Evolutionary conservation across 139 green algal genomes (phyloP).

Genomic region (Klebsormidium nitens): DNA sequence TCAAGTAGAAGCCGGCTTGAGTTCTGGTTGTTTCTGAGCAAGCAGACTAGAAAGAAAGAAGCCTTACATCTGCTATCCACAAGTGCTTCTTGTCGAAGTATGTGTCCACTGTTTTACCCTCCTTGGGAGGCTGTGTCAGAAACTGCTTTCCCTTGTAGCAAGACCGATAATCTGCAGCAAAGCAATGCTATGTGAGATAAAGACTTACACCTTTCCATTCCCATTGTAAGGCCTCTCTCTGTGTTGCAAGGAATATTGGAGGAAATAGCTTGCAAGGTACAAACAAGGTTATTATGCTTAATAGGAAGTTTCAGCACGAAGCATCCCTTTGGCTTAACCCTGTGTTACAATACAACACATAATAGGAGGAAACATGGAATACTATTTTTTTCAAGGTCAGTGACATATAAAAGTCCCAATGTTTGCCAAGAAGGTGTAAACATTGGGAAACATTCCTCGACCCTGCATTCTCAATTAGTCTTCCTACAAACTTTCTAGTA

Average conservation of each 20-base stretch:
- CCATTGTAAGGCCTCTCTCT: background rate
- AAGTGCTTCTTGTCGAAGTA: slow-evolving; percentile 26
- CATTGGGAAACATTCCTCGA: background rate
- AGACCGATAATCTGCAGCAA: background rate
- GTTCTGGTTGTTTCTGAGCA: background rate
- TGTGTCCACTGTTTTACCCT: slow-evolving; percentile 6
- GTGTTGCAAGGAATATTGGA: too few species aligned
- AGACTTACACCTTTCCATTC: background rate
- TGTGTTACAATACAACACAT: too few species aligned
- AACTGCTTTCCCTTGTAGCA: slow-evolving; percentile 20
- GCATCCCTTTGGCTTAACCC: too few species aligned
- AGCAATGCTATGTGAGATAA: background rate
- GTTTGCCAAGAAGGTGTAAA: background rate
- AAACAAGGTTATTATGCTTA: background rate
- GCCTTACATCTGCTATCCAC: slow-evolving; percentile 12
- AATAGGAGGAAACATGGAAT: too few species aligned
- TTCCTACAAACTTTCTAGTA: too few species aligned
- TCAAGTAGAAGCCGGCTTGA: background rate
- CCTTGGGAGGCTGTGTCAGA: background rate
- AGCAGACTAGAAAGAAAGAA: background rate
- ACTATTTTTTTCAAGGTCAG: background rate
- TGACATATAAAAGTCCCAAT: background rate
- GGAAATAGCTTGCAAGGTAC: slow-evolving; percentile 5
- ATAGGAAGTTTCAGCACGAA: background rate
- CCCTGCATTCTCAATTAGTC: background rate